Evolutionary conservation across 2,329 filamentous ascomycete species (phyloP).

Genomic region (Lomentospora prolificans): DNA sequence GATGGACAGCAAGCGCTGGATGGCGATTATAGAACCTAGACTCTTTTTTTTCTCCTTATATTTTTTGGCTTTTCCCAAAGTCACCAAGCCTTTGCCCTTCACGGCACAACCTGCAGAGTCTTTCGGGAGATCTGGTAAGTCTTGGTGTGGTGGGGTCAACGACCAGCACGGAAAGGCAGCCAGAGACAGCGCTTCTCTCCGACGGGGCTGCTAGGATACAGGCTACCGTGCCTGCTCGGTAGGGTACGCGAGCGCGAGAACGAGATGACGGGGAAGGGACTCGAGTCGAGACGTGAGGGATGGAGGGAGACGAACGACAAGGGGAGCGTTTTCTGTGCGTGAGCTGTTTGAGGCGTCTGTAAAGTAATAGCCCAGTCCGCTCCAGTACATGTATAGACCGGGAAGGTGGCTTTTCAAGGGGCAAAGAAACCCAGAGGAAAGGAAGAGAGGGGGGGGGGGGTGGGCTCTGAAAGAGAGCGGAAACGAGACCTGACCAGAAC

Average conservation of each 20-base stretch:
- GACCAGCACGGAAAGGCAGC: background rate
- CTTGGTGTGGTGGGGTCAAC: slow-evolving; percentile 7
- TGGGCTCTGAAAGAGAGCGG: background rate
- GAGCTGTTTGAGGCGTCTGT: slow-evolving; percentile 1
- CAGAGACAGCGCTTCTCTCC: background rate
- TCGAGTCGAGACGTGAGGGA: background rate
- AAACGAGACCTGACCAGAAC: background rate
- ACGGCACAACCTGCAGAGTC: slow-evolving; percentile 8
- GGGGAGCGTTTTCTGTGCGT: background rate
- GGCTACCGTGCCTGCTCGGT: background rate
- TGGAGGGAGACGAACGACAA: background rate
- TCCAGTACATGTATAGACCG: background rate
- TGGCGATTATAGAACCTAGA: slow-evolving; percentile 5
- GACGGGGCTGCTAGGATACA: background rate
- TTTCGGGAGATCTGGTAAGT: slow-evolving; percentile 7
- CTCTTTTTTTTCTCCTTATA: slow-evolving; percentile 1
- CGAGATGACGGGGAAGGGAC: background rate
- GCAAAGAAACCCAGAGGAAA: background rate
- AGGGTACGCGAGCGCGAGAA: background rate
- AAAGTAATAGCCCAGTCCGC: background rate
- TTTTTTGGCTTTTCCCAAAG: slow-evolving; percentile 3
- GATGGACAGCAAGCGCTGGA: slow-evolving; percentile 3
- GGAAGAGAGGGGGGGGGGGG: background rate
- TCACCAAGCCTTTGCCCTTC: slow-evolving; percentile 7
- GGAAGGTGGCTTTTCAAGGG: background rate